Evolutionary conservation across 306 rosid species (phyloP).

Genomic region (Castanea mollissima): DNA sequence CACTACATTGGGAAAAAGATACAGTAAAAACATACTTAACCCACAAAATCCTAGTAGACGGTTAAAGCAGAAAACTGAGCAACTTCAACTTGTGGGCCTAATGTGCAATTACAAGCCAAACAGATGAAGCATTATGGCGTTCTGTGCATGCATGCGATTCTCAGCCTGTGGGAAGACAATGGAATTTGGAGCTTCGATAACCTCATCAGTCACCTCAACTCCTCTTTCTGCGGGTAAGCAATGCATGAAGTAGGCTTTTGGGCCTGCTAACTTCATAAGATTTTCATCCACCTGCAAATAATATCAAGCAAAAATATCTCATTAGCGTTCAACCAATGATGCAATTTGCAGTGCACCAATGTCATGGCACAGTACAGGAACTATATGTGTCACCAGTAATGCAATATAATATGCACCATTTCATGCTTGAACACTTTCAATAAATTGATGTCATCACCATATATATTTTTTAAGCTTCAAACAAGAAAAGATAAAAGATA

Average conservation of each 20-base stretch:
- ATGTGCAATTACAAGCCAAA: constrained; percentile 48
- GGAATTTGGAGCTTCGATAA: constrained; percentile 86
- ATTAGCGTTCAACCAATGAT: background rate
- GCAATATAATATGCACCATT: background rate
- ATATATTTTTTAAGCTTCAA: background rate
- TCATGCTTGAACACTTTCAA: too few relatives aligned
- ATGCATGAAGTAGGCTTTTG: constrained; percentile 85
- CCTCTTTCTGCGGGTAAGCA: constrained; percentile 99
- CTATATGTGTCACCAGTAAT: background rate
- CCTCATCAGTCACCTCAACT: constrained; percentile 87
- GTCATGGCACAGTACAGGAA: background rate
- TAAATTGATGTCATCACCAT: too few relatives aligned
- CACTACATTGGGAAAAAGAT: background rate
- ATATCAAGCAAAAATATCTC: background rate
- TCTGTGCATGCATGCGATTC: constrained; percentile 97
- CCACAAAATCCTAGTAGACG: too few relatives aligned
- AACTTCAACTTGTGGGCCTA: background rate
- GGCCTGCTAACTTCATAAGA: constrained; percentile 85
- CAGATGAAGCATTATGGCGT: constrained; percentile 89
- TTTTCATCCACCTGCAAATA: constrained; percentile 56
- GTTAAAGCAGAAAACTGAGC: background rate
- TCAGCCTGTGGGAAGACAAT: constrained; percentile 95
- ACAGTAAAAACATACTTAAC: too few relatives aligned
- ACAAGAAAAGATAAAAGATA: background rate
- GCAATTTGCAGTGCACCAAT: background rate